These are phyloP conservation scores for Lachancea nothofagi DNA, from an alignment of 805 yeast species.

Conservation along the genomic window DNA sequence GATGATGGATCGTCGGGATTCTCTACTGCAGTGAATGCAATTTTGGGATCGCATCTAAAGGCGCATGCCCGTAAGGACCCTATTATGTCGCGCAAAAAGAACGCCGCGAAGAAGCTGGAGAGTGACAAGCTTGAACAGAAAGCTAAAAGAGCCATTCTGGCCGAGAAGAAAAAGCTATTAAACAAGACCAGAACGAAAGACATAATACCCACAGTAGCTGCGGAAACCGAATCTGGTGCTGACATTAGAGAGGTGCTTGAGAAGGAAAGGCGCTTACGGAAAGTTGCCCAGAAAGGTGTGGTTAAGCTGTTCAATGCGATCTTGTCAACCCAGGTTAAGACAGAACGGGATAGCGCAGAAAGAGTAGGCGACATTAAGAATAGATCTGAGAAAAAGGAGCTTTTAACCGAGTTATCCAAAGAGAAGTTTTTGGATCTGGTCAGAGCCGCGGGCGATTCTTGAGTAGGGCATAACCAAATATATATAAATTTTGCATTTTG, in stretches of 20 bases:
- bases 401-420: constrained; percentile 75
- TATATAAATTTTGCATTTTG: constrained; percentile 9
- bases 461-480: not conserved
- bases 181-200: constrained; percentile 65
- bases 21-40: constrained; percentile 77
- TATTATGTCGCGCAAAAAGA: constrained; percentile 77
- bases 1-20: constrained; percentile 74
- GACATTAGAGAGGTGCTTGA: constrained; percentile 52
- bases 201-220: constrained; percentile 59
- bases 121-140: constrained; percentile 76
- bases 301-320: constrained; percentile 80
- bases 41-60: constrained; percentile 77
- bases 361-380: constrained; percentile 39
- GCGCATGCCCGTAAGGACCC: constrained; percentile 89
- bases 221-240: constrained; percentile 38
- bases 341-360: constrained; percentile 45
- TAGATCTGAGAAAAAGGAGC: constrained; percentile 46
- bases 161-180: constrained; percentile 63
- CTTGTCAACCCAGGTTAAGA: constrained; percentile 64
- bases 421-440: constrained; percentile 87
- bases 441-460: constrained; percentile 59
- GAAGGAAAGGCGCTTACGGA: constrained; percentile 62
- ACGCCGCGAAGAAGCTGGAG: constrained; percentile 64
- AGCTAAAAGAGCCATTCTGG: constrained; percentile 63
- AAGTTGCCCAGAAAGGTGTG: constrained; percentile 84